These are phyloP conservation scores for Diplodia sapinea DNA, from an alignment of 2,329 filamentous ascomycete species.

Conservation along the genomic window DNA sequence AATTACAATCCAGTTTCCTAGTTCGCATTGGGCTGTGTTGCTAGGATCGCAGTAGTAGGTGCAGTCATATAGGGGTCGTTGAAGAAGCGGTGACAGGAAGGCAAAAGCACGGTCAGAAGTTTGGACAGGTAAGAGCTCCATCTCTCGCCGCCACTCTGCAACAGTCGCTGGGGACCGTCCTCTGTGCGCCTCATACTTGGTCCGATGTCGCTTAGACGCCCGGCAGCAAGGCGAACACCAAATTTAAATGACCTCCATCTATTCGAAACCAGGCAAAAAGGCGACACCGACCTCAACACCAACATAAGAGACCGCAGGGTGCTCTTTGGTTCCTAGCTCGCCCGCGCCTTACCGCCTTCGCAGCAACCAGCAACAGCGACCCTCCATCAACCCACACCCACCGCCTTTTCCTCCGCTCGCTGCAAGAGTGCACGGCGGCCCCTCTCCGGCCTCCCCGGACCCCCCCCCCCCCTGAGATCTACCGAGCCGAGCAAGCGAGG, in stretches of 20 bases:
- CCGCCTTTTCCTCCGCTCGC: not conserved
- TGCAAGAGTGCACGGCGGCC: not conserved
- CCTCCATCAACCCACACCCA: not conserved
- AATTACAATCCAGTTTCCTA: not conserved
- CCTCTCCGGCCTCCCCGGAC: not conserved
- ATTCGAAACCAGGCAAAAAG: not conserved
- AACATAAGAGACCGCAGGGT: not conserved
- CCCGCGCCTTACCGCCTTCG: not conserved
- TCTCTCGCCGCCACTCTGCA: not conserved
- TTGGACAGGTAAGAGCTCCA: not conserved
- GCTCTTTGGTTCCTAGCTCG: not conserved
- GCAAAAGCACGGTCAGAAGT: not conserved
- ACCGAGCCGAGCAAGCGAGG: constrained; percentile 9
- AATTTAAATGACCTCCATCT: not conserved
- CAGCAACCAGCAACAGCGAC: not conserved
- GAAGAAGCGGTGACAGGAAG: not conserved
- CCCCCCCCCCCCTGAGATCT: constrained; percentile 3
- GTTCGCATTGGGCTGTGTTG: not conserved
- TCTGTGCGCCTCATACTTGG: not conserved
- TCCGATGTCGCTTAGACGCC: not conserved
- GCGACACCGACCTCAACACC: not conserved
- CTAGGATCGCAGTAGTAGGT: not conserved
- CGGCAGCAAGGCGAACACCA: not conserved
- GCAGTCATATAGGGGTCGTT: not conserved
- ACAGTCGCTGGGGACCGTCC: not conserved